Percentiles rank a stretch among this genome's conserved stretches.
Evolutionary conservation across 805 yeast species (phyloP).

Genomic region (Sugiyamaella mastotermitis): DNA sequence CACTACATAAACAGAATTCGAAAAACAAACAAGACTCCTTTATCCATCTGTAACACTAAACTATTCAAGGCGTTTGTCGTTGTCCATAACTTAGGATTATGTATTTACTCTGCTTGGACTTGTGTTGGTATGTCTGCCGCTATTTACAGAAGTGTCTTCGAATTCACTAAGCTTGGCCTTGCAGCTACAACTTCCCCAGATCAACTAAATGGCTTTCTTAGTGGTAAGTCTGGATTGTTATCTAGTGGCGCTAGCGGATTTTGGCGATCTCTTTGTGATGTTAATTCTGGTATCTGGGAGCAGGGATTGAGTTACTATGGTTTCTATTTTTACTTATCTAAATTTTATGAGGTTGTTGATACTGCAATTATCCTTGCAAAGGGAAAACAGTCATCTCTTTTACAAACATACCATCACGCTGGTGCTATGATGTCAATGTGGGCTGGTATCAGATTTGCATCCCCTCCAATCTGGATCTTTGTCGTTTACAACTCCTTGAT

Average conservation of each 20-base stretch:
- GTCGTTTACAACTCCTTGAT: slow-evolving; percentile 76
- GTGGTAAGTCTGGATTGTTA: slow-evolving; percentile 20
- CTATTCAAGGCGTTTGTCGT: slow-evolving; percentile 51
- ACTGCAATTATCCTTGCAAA: slow-evolving; percentile 60
- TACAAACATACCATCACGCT: slow-evolving; percentile 72
- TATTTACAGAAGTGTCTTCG: slow-evolving; percentile 38
- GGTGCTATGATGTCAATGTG: slow-evolving; percentile 81
- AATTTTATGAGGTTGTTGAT: slow-evolving; percentile 67
- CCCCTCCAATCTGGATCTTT: slow-evolving; percentile 77
- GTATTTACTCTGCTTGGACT: slow-evolving; percentile 67
- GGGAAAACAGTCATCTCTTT: slow-evolving; percentile 58
- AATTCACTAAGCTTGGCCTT: slow-evolving; percentile 28
- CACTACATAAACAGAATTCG: slow-evolving; percentile 46
- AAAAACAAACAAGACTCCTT: slow-evolving; percentile 46
- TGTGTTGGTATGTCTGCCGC: slow-evolving; percentile 57
- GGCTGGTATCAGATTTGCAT: slow-evolving; percentile 63
- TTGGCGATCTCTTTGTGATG: slow-evolving; percentile 59
- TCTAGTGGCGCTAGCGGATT: slow-evolving; percentile 12
- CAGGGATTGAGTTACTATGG: slow-evolving; percentile 52
- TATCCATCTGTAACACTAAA: slow-evolving; percentile 37
- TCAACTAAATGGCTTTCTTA: slow-evolving; percentile 14
- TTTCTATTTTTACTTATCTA: slow-evolving; percentile 62
- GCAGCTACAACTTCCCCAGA: slow-evolving; percentile 17
- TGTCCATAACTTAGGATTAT: slow-evolving; percentile 54
- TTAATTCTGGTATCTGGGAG: slow-evolving; percentile 53